Evolutionary conservation across 805 yeast genomes (phyloP).

Genomic region (Metschnikowia picachoensis): DNA sequence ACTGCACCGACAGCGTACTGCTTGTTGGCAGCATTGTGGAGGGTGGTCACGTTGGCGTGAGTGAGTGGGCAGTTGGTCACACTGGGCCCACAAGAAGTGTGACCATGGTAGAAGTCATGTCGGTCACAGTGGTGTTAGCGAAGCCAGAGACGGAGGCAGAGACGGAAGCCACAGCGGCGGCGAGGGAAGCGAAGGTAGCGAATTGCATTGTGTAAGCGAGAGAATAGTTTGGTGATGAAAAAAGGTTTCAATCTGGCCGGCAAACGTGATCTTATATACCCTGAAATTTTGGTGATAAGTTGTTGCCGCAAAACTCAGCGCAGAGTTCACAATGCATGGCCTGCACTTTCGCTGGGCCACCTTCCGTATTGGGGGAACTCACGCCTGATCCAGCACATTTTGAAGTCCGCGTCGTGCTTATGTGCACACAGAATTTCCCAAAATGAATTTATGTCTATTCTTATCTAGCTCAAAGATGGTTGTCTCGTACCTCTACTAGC

Average conservation of each 20-base stretch:
- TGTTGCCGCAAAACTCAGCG: not conserved
- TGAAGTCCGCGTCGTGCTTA: not conserved
- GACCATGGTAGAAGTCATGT: slow-evolving; percentile 16
- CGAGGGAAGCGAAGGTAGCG: slow-evolving; percentile 21
- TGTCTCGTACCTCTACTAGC: too few species aligned
- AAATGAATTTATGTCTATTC: too few species aligned
- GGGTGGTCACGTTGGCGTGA: slow-evolving; percentile 15
- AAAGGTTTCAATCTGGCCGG: not conserved
- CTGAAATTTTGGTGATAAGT: not conserved
- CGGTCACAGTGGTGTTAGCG: slow-evolving; percentile 15
- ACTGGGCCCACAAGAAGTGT: slow-evolving; percentile 20
- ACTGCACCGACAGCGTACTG: slow-evolving; percentile 28
- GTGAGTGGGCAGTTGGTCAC: slow-evolving; percentile 21
- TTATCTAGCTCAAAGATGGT: too few species aligned
- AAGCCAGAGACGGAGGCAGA: too few species aligned
- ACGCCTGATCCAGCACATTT: not conserved
- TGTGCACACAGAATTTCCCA: not conserved
- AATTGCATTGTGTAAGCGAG: slow-evolving; percentile 20
- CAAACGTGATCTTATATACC: not conserved
- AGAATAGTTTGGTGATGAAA: slow-evolving; percentile 6
- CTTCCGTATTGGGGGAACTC: slow-evolving; percentile 2
- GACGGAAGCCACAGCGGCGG: slow-evolving; percentile 19
- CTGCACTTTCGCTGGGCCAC: not conserved
- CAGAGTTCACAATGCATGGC: not conserved
- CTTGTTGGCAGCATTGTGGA: slow-evolving; percentile 21